These are phyloP conservation scores for Calonectria leucothoes DNA, from an alignment of 2,329 filamentous ascomycete species.

Conservation along the genomic window DNA sequence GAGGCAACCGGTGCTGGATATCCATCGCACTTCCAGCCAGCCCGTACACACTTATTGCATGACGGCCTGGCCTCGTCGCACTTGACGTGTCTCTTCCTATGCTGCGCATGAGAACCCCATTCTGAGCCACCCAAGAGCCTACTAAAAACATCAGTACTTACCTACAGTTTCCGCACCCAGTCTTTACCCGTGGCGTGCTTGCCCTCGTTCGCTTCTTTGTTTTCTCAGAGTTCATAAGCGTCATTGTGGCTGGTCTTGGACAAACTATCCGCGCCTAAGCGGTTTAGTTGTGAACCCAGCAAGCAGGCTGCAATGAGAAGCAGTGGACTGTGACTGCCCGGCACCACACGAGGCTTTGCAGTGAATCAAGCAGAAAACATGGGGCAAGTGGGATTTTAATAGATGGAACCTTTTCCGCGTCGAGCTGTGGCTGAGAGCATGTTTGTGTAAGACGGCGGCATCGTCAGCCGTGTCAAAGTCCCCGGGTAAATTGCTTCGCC, in stretches of 20 bases:
- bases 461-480: background rate
- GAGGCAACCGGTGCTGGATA: background rate
- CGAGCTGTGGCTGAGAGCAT: background rate
- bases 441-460: background rate
- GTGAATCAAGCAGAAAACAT: background rate
- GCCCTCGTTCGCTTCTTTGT: slow-evolving; percentile 10
- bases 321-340: too few relatives aligned
- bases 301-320: background rate
- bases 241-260: background rate
- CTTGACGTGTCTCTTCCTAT: slow-evolving; percentile 16
- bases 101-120: background rate
- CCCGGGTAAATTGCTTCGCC: background rate
- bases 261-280: background rate
- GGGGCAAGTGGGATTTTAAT: background rate
- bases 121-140: background rate
- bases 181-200: slow-evolving; percentile 22
- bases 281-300: background rate
- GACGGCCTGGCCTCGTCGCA: slow-evolving; percentile 17
- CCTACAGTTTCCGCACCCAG: slow-evolving; percentile 18
- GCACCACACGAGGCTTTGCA: too few relatives aligned
- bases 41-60: slow-evolving; percentile 6
- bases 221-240: background rate
- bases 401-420: background rate
- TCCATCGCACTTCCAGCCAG: slow-evolving; percentile 20
- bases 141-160: background rate